These are phyloP conservation scores for Tremellales sp. DNA, from an alignment of 1,284 basidiomycete genomes.

Conservation along the genomic window DNA sequence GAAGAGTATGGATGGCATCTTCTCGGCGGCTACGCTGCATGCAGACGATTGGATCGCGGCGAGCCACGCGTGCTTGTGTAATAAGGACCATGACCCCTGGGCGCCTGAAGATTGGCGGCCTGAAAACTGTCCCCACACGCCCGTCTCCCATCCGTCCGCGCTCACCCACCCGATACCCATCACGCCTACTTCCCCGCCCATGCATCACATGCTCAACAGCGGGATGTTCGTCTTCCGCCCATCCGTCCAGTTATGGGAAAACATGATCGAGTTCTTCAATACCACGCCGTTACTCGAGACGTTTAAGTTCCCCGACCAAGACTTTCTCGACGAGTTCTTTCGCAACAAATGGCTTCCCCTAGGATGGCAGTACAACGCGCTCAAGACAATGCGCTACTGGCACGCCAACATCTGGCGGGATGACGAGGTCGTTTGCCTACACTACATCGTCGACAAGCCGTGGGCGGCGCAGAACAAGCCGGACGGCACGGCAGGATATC, in stretches of 20 bases:
- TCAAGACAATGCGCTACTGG: slow-evolving; percentile 47
- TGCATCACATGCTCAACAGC: slow-evolving; percentile 73
- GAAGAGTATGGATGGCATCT: slow-evolving; percentile 83
- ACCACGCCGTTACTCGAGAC: slow-evolving; percentile 55
- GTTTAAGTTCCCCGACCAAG: slow-evolving; percentile 75
- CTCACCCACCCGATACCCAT: slow-evolving; percentile 62
- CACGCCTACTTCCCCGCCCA: no score
- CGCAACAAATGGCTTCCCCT: slow-evolving; percentile 50
- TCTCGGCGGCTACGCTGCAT: slow-evolving; percentile 63
- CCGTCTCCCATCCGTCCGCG: slow-evolving; percentile 19
- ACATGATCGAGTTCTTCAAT: slow-evolving; percentile 59
- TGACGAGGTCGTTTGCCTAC: slow-evolving; percentile 35
- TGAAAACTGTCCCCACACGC: slow-evolving; percentile 53
- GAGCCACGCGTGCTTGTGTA: slow-evolving; percentile 82
- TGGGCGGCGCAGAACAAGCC: slow-evolving; percentile 12
- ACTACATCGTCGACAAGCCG: slow-evolving; percentile 28
- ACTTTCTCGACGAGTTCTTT: slow-evolving; percentile 75
- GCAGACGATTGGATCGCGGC: slow-evolving; percentile 67
- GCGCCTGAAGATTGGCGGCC: slow-evolving; percentile 79
- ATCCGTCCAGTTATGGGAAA: slow-evolving; percentile 48
- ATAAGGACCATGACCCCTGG: slow-evolving; percentile 70
- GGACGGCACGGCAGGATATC: not conserved
- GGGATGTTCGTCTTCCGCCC: slow-evolving; percentile 79
- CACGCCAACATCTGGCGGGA: slow-evolving; percentile 45
- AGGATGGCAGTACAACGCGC: slow-evolving; percentile 48